A percentile compares a stretch with the other conserved stretches of the same genome.
phyloP scores from a whole-genome alignment of 2,329 filamentous ascomycete genomes.

The Helminthosporium solani region DNA sequence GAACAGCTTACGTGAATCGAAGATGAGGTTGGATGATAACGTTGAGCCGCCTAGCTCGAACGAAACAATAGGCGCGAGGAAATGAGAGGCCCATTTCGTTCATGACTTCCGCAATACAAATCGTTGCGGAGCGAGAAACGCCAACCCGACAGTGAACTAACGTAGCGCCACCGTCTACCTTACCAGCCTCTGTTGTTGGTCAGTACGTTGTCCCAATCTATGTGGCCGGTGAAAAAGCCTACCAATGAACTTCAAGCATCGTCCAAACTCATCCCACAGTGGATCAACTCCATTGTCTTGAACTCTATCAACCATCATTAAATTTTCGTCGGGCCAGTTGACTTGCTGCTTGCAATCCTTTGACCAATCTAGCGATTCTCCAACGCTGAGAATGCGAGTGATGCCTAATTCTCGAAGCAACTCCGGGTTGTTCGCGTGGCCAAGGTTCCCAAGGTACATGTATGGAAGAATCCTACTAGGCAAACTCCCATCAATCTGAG shows the following conservation, averaged over 20 bases:
- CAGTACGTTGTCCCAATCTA: conserved; percentile 7
- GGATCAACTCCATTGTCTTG: conserved; percentile 98
- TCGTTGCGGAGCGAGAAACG: conserved; percentile 91
- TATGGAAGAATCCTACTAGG: conserved; percentile 88
- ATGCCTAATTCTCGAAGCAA: conserved; percentile 80
- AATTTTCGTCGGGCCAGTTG: conserved; percentile 73
- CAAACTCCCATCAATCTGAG: conserved; percentile 81
- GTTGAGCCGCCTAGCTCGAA: conserved; percentile 86
- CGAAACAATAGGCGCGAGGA: conserved; percentile 92
- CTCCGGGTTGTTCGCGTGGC: conserved; percentile 90
- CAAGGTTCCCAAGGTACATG: conserved; percentile 93
- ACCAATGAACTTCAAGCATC: conserved; percentile 92
- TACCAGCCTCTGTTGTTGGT: conserved; percentile 68
- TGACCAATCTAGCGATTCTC: conserved; percentile 81
- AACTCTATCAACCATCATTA: conserved; percentile 79
- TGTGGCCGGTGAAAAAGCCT: conserved; percentile 41
- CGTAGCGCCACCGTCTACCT: conserved; percentile 74
- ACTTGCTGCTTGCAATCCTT: conserved; percentile 60
- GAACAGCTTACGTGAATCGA: conserved; percentile 68
- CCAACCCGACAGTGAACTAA: conserved; percentile 96
- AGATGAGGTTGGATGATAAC: conserved; percentile 98
- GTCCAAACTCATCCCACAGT: conserved; percentile 78
- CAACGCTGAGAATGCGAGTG: conserved; percentile 83
- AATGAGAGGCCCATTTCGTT: conserved; percentile 75
- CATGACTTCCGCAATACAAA: conserved; percentile 99